Base-by-base conservation (phyloP, 164 flowering plant genomes). In the Annona cherimola region DNA sequence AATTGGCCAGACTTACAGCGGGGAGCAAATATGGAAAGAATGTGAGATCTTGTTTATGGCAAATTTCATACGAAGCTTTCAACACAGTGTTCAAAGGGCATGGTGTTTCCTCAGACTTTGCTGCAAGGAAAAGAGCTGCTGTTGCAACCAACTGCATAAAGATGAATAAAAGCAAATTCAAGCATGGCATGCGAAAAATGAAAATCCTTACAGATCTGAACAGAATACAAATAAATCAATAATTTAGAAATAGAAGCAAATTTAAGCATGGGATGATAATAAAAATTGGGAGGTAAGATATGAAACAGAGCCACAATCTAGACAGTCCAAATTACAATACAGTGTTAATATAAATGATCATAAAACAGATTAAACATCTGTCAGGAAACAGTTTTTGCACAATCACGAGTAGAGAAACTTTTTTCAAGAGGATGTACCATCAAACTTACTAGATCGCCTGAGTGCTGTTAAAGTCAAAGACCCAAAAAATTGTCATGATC, bases 31-130 rank as follows among this genome's bases (percentile, higher is more conserved):
- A 86, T 4, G 94, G 85, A 68, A 89, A 82, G 63, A 84, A 63
- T 54, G 84, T 57, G 42, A 91, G 70, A 73, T 87, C 87, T 80
- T 91, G 93, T 76, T 86, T 89, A 63, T 95, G 91, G 70, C 83
- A 70, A 77, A 93, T 86, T 83, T 91, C 98, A 78, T 82, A 86
- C 4, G 98, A 90, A 11, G 83, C 84, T 77, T 81, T 86, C 77
- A 93, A 66, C 5, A 91, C 88, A 73, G 83, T 77, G 72, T 90
- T 89, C 85, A 95, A 82, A 76, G 97, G 93, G 59, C 96, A 82
- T 3, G 90, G 80, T 45, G 97, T 87, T 83, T 95, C 99, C 84
- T 95, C 99, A 20, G 91, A 89, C 83, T 95, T 95, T 57, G 96
- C 86, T 61, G 96, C 86, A 69, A 95, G 98, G 77, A 95, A 95